Base-by-base conservation (phyloP, 1,139 yeast genomes). In the Kurtzmaniella quercitrusa region DNA sequence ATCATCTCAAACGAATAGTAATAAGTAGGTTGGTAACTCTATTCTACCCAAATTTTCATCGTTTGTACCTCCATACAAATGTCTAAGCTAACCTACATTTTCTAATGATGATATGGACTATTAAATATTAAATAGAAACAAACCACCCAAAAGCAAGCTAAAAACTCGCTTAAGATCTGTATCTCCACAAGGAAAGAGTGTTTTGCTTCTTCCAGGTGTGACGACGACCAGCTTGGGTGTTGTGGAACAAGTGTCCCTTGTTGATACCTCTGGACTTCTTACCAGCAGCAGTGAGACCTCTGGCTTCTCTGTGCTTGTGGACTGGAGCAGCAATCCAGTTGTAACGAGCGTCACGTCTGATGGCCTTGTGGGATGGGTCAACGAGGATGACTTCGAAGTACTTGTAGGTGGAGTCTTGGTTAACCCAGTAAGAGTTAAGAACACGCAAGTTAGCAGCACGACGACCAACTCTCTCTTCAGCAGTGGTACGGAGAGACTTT, bases 321-420 rank as follows among this genome's bases (percentile, higher is more conserved):
- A 93, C 98, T 66, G 98, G 96, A 88, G 88, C 88, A 70, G 77
- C 88, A 76, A 93, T 93, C 98, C 98, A 93, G 97, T 94, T 93
- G 95, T 84, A 84, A 79, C 94, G 86, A 61, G 98, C 84, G 67
- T 91, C 97, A 76, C 95, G 88, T 82, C 97, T 91, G 84, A 93
- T 89, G 59, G 97, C 98, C 80, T 88, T 86, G 87, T 93, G 98
- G 65, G 83, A 80, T 67, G 98, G 98, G 68, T 93, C 98, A 62
- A 93, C 89, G 61, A 88, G 82, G 76, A 91, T 89, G 61, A 93
- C 96, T 80, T 93, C 98, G 67, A 74, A 93, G 89, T 89, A 93
- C 84, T 93, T 93, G 95, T 93, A 93, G 68, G 98, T 89, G 56
- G 98, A 88, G 76, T 93, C 98, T 79, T 89, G 95, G 91, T 93